A percentile compares a stretch with the other conserved stretches of the same genome.
Conservation (phyloP, 2,329 filamentous ascomycete genomes). For the Clonostachys byssicola region DNA sequence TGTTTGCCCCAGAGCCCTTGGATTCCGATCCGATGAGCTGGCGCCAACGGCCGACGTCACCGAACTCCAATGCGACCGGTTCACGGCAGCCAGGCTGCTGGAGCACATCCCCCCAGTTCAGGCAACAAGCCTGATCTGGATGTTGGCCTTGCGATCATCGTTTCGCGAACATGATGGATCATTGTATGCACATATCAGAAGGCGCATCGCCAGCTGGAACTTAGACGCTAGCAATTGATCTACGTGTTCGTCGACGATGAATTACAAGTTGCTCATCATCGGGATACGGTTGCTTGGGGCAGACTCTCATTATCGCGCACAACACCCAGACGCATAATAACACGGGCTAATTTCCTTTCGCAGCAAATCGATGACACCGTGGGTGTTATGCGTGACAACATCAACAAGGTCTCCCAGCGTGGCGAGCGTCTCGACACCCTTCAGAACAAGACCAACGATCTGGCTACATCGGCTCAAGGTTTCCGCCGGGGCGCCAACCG, state of each 20-base stretch:
- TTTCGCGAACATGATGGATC: background rate
- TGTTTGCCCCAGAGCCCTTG: too few relatives aligned
- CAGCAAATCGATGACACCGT: conserved; percentile 98
- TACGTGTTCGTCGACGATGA: too few relatives aligned
- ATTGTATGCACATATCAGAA: too few relatives aligned
- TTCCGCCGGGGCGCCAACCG: conserved; percentile 96
- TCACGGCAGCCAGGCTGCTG: background rate
- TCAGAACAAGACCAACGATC: conserved; percentile 91
- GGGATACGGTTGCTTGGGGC: too few relatives aligned
- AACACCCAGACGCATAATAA: too few relatives aligned
- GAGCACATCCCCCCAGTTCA: background rate
- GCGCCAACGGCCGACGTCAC: background rate
- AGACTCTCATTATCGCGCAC: too few relatives aligned
- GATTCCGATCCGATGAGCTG: too few relatives aligned
- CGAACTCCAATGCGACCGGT: background rate
- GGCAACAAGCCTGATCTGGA: background rate
- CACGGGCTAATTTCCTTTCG: too few relatives aligned
- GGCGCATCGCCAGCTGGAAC: too few relatives aligned
- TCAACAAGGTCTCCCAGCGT: conserved; percentile 93
- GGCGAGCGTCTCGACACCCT: conserved; percentile 84
- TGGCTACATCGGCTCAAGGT: conserved; percentile 87
- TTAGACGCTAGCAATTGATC: too few relatives aligned
- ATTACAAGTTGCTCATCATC: too few relatives aligned
- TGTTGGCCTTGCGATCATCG: background rate
- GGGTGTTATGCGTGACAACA: conserved; percentile 93